Percentiles rank a stretch among this genome's conserved stretches.
phyloP scores from a whole-genome alignment of 2,329 filamentous ascomycete species.

The Coniochaeta sp. region DNA sequence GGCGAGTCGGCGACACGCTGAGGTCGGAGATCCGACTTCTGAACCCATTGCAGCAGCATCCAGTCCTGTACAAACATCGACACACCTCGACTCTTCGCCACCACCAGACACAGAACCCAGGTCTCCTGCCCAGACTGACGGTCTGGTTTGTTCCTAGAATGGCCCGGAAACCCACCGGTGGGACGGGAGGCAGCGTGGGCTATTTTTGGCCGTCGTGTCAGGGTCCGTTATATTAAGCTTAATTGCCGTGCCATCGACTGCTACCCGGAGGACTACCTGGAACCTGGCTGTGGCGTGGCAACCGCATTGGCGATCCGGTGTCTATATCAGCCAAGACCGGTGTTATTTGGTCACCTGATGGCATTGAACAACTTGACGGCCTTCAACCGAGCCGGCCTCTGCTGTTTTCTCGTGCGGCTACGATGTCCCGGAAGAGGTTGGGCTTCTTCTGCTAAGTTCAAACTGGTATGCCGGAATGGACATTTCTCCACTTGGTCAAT shows the following conservation, averaged over 20 bases:
- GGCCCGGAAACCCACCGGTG: neutral
- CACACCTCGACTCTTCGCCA: neutral
- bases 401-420: neutral
- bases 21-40: neutral
- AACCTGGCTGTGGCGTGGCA: constrained; percentile 10
- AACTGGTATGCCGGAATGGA: neutral
- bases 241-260: constrained; percentile 17
- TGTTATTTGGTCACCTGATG: constrained; percentile 11
- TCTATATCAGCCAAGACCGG: constrained; percentile 1
- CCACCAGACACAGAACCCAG: neutral
- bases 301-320: neutral
- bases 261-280: constrained; percentile 9
- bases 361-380: neutral
- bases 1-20: neutral
- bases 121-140: neutral
- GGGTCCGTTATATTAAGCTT: constrained; percentile 27
- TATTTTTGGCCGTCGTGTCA: constrained; percentile 24
- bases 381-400: neutral
- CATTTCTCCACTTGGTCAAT: neutral
- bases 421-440: neutral
- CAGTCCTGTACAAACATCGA: neutral
- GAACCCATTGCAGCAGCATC: neutral
- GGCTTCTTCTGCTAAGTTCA: neutral
- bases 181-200: constrained; percentile 13
- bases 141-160: constrained; percentile 2